Evolutionary conservation across 2,329 filamentous ascomycete genomes (phyloP).

Genomic region (Cercospora beticola): DNA sequence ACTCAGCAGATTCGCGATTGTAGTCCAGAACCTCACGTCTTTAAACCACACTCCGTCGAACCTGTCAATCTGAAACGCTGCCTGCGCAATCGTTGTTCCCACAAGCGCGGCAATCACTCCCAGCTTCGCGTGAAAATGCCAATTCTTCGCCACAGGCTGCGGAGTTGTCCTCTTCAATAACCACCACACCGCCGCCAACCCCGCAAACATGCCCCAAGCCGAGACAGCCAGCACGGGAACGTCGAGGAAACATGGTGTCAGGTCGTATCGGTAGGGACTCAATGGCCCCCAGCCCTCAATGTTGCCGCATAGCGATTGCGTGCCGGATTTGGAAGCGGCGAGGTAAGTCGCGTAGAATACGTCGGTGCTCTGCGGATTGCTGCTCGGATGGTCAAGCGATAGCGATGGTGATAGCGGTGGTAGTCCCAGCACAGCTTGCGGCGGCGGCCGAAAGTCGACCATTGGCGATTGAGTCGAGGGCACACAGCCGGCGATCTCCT

Average conservation of each 20-base stretch:
- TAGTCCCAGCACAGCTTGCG: conserved; percentile 21
- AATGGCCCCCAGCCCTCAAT: conserved; percentile 93
- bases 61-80: conserved; percentile 70
- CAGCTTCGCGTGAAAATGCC: conserved; percentile 92
- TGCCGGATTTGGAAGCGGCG: conserved; percentile 23
- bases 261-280: conserved; percentile 83
- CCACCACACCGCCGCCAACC: conserved; percentile 76
- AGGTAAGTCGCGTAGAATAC: conserved; percentile 34
- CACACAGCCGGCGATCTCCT: conserved; percentile 14
- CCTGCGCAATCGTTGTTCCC: conserved; percentile 68
- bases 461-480: conserved; percentile 24
- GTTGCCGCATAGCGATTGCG: conserved; percentile 80
- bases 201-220: conserved; percentile 77
- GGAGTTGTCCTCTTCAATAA: conserved; percentile 68
- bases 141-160: conserved; percentile 72
- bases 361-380: conserved; percentile 10
- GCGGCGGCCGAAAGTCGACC: conserved; percentile 20
- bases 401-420: conserved; percentile 1
- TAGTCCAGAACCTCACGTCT: conserved; percentile 86
- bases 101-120: conserved; percentile 66
- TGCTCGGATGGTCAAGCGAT: conserved; percentile 7
- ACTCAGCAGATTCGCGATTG: conserved; percentile 68
- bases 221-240: conserved; percentile 74
- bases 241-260: conserved; percentile 97
- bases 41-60: conserved; percentile 69